These are phyloP conservation scores for Ogataea degrootiae DNA, from an alignment of 805 yeast genomes.

Conservation along the genomic window DNA sequence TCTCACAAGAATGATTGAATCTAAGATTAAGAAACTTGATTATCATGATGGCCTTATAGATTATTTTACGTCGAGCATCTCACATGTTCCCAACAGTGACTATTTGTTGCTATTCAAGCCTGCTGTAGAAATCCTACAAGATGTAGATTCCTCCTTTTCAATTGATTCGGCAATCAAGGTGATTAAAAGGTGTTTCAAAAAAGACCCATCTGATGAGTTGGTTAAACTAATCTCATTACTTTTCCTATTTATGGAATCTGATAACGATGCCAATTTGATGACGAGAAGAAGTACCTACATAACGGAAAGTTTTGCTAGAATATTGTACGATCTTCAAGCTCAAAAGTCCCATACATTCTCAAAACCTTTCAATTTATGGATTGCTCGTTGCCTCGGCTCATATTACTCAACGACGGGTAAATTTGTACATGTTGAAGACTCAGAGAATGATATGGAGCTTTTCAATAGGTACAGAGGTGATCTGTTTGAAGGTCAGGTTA, in stretches of 20 bases:
- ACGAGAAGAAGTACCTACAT: not conserved
- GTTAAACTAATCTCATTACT: constrained; percentile 9
- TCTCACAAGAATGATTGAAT: constrained; percentile 10
- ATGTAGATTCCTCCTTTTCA: not conserved
- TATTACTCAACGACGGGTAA: constrained; percentile 26
- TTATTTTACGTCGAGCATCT: too few species aligned
- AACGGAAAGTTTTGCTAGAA: constrained; percentile 10
- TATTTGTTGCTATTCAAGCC: too few species aligned
- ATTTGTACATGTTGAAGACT: constrained; percentile 7
- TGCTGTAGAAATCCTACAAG: not conserved
- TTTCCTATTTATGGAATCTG: constrained; percentile 1
- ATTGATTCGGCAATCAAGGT: not conserved
- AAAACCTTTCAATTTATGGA: constrained; percentile 25
- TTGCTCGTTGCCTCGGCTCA: constrained; percentile 27
- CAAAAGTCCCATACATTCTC: constrained; percentile 7
- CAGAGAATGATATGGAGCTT: constrained; percentile 15
- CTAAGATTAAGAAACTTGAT: not conserved
- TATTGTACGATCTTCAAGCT: constrained; percentile 15
- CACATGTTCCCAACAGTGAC: too few species aligned
- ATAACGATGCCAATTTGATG: not conserved
- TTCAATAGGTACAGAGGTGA: constrained; percentile 8
- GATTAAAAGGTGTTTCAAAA: not conserved
- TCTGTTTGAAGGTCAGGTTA: constrained; percentile 17
- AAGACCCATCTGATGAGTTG: not conserved
- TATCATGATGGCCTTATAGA: not conserved